Conservation (phyloP, 768 basidiomycete species). For the Terana coerulea region DNA sequence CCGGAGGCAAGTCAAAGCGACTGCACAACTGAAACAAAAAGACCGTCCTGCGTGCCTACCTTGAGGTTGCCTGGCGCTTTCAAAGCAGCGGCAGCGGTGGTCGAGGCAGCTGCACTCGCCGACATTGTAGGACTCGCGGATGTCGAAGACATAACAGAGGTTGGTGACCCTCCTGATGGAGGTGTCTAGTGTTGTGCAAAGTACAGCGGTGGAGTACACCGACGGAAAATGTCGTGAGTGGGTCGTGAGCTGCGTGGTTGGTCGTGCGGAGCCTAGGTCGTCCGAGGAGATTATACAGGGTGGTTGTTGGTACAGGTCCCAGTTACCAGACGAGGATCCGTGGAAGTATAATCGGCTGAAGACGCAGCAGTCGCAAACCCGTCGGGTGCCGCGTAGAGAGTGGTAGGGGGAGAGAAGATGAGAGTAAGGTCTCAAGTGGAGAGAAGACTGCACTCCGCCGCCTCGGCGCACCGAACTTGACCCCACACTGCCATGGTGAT, state of each 20-base stretch:
- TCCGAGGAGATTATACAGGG: background rate
- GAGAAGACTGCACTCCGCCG: background rate
- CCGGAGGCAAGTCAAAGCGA: background rate
- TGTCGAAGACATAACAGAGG: constrained; percentile 1
- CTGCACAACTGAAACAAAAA: background rate
- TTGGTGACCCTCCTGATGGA: background rate
- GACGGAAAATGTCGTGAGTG: too few relatives aligned
- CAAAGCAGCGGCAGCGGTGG: constrained; percentile 18
- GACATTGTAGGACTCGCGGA: constrained; percentile 9
- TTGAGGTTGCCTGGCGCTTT: constrained; percentile 24
- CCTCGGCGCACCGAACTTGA: background rate
- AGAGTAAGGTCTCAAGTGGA: background rate
- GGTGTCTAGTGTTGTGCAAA: background rate
- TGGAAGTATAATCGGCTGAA: too few relatives aligned
- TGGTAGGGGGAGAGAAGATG: background rate
- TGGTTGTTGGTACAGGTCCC: background rate
- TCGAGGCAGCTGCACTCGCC: constrained; percentile 18
- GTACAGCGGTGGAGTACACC: too few relatives aligned
- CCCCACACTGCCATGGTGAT: constrained; percentile 7
- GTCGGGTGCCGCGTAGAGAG: background rate
- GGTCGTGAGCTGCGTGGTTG: constrained; percentile 5
- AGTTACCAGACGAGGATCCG: constrained; percentile 2
- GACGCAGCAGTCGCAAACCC: background rate
- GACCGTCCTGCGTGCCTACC: constrained; percentile 11
- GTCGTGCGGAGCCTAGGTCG: background rate